A percentile compares a stretch with the other conserved stretches of the same genome.
Conservation (phyloP, 1,284 basidiomycete genomes). For the Kalmanozyma brasiliensis region DNA sequence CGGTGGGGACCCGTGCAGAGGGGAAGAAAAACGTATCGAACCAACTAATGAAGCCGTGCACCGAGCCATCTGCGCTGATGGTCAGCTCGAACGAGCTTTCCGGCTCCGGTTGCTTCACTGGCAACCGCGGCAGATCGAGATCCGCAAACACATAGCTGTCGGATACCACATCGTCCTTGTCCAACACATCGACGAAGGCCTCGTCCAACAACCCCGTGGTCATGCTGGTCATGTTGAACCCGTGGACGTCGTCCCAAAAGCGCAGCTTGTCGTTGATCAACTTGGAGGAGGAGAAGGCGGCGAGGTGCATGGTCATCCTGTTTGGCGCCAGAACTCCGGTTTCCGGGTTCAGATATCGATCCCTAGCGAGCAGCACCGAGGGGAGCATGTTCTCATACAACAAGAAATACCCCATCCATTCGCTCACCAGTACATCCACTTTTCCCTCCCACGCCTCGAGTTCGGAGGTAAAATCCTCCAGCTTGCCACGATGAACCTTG, state of each 20-base stretch:
- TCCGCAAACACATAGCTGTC: constrained; percentile 54
- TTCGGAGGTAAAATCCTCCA: constrained; percentile 80
- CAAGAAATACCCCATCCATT: constrained; percentile 82
- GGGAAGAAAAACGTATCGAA: constrained; percentile 67
- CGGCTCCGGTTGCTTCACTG: constrained; percentile 67
- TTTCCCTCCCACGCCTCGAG: constrained; percentile 76
- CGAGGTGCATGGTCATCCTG: constrained; percentile 86
- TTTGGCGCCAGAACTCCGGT: constrained; percentile 89
- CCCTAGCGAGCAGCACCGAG: constrained; percentile 86
- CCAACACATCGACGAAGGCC: constrained; percentile 60
- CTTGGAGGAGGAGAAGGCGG: constrained; percentile 79
- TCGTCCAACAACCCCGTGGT: constrained; percentile 59
- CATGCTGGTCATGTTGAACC: constrained; percentile 69
- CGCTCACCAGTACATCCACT: constrained; percentile 92
- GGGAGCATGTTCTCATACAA: constrained; percentile 98
- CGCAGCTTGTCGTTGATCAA: constrained; percentile 81
- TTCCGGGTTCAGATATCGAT: constrained; percentile 77
- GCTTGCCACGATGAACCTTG: constrained; percentile 83
- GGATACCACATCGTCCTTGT: constrained; percentile 47
- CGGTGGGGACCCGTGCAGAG: constrained; percentile 1
- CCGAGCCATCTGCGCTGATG: constrained; percentile 7
- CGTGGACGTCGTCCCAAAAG: constrained; percentile 93
- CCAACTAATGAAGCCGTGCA: constrained; percentile 65
- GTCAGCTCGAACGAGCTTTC: constrained; percentile 43
- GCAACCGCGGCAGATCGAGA: constrained; percentile 54